Base-by-base conservation (phyloP, 2,329 filamentous ascomycete species). In the Mollisiaceae sp. region DNA sequence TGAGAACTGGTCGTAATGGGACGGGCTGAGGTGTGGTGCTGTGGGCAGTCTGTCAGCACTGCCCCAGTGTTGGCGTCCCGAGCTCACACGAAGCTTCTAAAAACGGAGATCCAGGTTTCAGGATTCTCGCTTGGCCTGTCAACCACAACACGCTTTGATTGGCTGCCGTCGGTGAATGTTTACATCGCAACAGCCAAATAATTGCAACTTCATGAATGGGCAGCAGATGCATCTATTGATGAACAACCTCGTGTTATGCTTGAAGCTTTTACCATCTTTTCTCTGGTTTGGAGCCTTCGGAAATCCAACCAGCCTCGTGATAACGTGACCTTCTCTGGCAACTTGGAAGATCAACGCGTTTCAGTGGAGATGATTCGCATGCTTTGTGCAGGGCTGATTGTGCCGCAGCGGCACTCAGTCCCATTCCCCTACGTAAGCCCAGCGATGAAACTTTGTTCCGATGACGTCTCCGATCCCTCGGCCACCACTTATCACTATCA, bases 311-410 rank as follows among this genome's bases (percentile, higher is more conserved):
- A 54, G 50, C 50, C 50, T 54, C 50, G 50, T 18, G 11, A 54
- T 54, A 27, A 27, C 50, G 50, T 54, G 50, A 54, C 27, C 8
- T 27, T 32, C 22, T 8, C 43, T 18, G 18, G 22, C 24, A 12
- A 20, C 20, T 20, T 3, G 43, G 8, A 50, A 20, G 18, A n/a
- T 32, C 50, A 54, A 11, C 50, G 22, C 24, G 55, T 57, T 24
- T 41, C 24, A 39, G 55, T 57, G 55, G 55, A 57, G 55, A 57
- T 57, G 55, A 57, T 57, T 57, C 55, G 55, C 55, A 57, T 41
- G 55, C 55, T 41, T 57, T 54, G n/a, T 41, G 36, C 55, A 57
- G 36, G 55, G 55, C 55, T 57, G 55, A 57, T 38, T 35, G 32
- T 55, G 43, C 43, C 50, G 24, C 50, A 32, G 50, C 35, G 35